These are phyloP conservation scores for Hydnum rufescens DNA, from an alignment of 768 basidiomycete species.

Conservation along the genomic window DNA sequence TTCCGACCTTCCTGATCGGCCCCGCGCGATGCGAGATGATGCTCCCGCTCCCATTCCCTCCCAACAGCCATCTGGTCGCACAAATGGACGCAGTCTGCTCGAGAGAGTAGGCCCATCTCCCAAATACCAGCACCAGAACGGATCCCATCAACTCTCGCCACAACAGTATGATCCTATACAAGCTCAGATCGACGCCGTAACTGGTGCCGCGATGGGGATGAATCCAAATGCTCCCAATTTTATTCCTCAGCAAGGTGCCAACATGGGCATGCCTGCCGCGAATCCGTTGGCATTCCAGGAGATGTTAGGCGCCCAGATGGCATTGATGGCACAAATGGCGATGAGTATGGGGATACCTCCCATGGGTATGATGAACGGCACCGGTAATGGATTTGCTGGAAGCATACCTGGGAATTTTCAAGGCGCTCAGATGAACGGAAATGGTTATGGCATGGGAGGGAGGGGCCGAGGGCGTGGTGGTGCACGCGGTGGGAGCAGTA, in stretches of 20 bases:
- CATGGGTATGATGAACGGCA: conserved; percentile 34
- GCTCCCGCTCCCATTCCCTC: conserved; percentile 15
- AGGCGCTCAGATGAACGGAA: conserved; percentile 15
- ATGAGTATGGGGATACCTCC: conserved; percentile 52
- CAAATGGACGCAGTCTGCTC: conserved; percentile 42
- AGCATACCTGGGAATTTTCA: background rate
- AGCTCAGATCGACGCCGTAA: conserved; percentile 60
- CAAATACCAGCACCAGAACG: background rate
- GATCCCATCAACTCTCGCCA: background rate
- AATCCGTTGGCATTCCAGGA: conserved; percentile 41
- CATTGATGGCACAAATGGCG: conserved; percentile 85
- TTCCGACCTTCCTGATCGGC: conserved; percentile 57
- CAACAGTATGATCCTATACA: conserved; percentile 43
- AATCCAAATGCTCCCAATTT: conserved; percentile 29
- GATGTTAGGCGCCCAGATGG: conserved; percentile 84
- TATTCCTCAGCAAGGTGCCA: conserved; percentile 6
- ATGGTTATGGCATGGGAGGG: conserved; percentile 20
- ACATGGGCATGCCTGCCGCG: conserved; percentile 3
- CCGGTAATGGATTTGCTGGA: background rate
- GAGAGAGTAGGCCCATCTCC: conserved; percentile 44
- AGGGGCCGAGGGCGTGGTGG: conserved; percentile 13
- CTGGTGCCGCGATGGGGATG: conserved; percentile 33
- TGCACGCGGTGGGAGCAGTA: conserved; percentile 13
- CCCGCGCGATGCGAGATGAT: conserved; percentile 49
- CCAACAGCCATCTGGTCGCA: conserved; percentile 12